Conservation (phyloP, 495 filamentous ascomycete genomes). For the Tuber borchii region DNA sequence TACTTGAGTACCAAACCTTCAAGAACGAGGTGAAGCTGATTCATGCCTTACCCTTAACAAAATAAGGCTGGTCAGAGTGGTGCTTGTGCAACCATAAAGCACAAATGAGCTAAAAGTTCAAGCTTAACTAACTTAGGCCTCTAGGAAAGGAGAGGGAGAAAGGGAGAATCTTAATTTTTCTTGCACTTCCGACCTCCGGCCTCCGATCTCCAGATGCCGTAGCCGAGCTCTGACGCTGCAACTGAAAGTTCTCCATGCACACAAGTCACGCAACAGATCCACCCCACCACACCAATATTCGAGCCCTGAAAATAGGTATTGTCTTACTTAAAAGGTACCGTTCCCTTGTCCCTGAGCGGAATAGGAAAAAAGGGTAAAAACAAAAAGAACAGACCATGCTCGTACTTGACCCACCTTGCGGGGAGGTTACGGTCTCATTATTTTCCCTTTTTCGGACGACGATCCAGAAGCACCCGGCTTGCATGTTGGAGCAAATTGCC, state of each 20-base stretch:
- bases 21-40: neutral
- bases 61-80: neutral
- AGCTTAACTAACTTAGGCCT: too few species aligned
- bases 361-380: neutral
- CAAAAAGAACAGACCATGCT: neutral
- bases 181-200: neutral
- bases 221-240: neutral
- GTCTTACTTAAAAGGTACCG: conserved; percentile 2
- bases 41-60: neutral
- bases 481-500: neutral
- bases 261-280: neutral
- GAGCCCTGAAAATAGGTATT: neutral
- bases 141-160: too few species aligned
- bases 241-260: neutral
- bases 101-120: neutral
- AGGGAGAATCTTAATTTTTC: neutral
- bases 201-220: neutral
- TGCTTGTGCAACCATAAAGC: neutral
- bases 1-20: neutral
- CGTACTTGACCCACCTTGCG: neutral
- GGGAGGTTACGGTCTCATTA: neutral
- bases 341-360: neutral
- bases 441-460: neutral
- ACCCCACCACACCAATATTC: neutral
- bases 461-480: neutral